Conservation (phyloP, 768 basidiomycete species). For the Termitomyces bulborhizus region DNA sequence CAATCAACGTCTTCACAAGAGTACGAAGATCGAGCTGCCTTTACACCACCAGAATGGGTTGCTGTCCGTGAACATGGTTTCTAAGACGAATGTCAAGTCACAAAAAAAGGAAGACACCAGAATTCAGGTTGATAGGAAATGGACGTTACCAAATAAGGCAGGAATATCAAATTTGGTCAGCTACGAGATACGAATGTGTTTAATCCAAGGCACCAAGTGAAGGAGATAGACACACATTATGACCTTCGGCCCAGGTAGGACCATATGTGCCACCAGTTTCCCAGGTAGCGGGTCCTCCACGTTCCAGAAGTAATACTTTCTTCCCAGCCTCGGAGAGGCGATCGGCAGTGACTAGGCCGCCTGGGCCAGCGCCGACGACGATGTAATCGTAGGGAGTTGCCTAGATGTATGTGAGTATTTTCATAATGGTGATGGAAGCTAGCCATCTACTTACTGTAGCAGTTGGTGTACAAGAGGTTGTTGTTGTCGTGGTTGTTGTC, state of each 20-base stretch:
- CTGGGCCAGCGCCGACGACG: conserved; percentile 53
- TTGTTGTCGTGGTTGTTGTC: conserved; percentile 16
- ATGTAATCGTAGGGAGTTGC: conserved; percentile 47
- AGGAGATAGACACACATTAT: conserved; percentile 27
- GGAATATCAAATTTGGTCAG: conserved; percentile 63
- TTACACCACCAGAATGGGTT: conserved; percentile 63
- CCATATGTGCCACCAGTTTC: conserved; percentile 54
- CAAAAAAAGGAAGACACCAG: not conserved
- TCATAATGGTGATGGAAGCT: not conserved
- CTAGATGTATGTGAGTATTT: conserved; percentile 13
- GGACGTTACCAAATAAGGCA: conserved; percentile 41
- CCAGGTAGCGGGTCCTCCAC: conserved; percentile 56
- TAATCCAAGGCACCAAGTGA: not conserved
- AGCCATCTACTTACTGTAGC: conserved; percentile 9
- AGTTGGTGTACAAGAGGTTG: conserved; percentile 27
- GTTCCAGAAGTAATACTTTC: conserved; percentile 56
- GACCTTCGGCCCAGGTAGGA: conserved; percentile 41
- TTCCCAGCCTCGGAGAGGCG: conserved; percentile 56
- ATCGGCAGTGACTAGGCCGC: conserved; percentile 54
- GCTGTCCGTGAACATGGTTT: conserved; percentile 56
- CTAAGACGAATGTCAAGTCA: conserved; percentile 16
- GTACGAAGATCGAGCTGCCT: conserved; percentile 23
- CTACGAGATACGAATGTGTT: conserved; percentile 21
- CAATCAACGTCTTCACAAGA: not conserved
- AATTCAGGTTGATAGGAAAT: not conserved